A percentile compares a stretch with the other conserved stretches of the same genome.
phyloP scores from a whole-genome alignment of 495 filamentous ascomycete species.

The Tuber borchii region DNA sequence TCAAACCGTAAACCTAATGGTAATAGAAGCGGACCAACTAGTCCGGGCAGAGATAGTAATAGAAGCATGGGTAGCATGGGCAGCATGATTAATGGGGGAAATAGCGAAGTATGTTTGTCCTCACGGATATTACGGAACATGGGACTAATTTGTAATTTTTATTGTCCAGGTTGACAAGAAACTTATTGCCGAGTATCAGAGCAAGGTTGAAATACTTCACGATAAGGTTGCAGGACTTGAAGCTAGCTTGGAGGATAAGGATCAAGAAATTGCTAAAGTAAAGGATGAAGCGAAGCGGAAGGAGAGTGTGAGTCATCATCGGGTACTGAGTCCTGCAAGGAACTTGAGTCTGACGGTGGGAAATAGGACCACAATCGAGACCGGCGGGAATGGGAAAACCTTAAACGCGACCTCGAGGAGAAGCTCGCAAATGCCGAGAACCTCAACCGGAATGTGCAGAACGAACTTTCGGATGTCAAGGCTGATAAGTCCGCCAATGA shows the following conservation, averaged over 20 bases:
- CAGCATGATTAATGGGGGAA: constrained; percentile 26
- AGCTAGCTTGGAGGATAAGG: constrained; percentile 51
- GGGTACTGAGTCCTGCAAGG: constrained; percentile 42
- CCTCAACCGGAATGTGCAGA: constrained; percentile 66
- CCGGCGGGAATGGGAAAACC: constrained; percentile 64
- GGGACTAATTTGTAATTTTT: constrained; percentile 5
- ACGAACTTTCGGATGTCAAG: constrained; percentile 67
- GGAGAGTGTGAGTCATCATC: constrained; percentile 45
- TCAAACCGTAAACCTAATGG: constrained; percentile 50
- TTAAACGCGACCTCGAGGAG: constrained; percentile 66
- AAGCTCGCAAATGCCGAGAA: constrained; percentile 72
- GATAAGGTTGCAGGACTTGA: constrained; percentile 70
- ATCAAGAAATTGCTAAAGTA: constrained; percentile 52
- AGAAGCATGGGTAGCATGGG: constrained; percentile 37
- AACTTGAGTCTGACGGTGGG: constrained; percentile 45
- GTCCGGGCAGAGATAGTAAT: constrained; percentile 44
- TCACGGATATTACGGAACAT: not conserved
- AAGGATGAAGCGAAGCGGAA: constrained; percentile 45
- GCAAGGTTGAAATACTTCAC: constrained; percentile 65
- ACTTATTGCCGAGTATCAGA: constrained; percentile 66
- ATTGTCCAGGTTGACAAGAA: constrained; percentile 57
- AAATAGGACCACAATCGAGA: constrained; percentile 51
- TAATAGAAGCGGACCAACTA: constrained; percentile 52
- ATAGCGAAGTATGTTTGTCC: constrained; percentile 22
- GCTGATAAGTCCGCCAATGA: constrained; percentile 60